These are phyloP conservation scores for Agrostemma githago DNA, from an alignment of 148 eudicot species.

Conservation along the genomic window DNA sequence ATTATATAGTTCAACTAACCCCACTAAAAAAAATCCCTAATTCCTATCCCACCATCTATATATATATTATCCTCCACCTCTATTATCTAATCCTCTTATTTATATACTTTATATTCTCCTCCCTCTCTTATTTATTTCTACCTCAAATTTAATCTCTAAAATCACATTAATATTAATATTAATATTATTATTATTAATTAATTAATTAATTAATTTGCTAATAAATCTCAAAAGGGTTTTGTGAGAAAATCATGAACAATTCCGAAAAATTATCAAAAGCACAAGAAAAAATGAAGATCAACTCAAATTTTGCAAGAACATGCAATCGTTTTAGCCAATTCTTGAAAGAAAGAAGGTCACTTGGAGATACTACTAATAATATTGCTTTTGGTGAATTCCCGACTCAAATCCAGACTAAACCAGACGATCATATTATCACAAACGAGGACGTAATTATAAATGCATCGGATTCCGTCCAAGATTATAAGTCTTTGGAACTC, in stretches of 20 bases:
- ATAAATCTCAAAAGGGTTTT: not conserved
- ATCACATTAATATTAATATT: no score
- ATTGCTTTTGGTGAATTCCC: conserved; percentile 20
- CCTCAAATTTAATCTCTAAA: not conserved
- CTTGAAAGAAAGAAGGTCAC: conserved; percentile 50
- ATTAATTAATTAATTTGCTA: no score
- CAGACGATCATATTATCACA: not conserved
- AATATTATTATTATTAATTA: no score
- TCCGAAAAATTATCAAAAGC: not conserved
- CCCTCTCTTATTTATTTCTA: not conserved
- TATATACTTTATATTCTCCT: not conserved
- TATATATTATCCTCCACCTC: not conserved
- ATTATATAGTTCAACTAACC: not conserved
- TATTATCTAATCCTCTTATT: conserved; percentile 1
- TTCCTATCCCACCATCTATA: not conserved
- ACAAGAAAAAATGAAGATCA: not conserved
- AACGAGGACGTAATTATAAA: no score
- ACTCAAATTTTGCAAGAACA: conserved; percentile 35
- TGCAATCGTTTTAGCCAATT: conserved; percentile 54
- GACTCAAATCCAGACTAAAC: conserved; percentile 1
- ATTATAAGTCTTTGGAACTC: conserved; percentile 20
- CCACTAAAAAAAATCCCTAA: not conserved
- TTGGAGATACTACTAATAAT: conserved; percentile 24
- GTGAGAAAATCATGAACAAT: not conserved
- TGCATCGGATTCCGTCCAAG: not conserved